These are phyloP conservation scores for Exidia glandulosa DNA, from an alignment of 768 basidiomycete genomes.

Conservation along the genomic window DNA sequence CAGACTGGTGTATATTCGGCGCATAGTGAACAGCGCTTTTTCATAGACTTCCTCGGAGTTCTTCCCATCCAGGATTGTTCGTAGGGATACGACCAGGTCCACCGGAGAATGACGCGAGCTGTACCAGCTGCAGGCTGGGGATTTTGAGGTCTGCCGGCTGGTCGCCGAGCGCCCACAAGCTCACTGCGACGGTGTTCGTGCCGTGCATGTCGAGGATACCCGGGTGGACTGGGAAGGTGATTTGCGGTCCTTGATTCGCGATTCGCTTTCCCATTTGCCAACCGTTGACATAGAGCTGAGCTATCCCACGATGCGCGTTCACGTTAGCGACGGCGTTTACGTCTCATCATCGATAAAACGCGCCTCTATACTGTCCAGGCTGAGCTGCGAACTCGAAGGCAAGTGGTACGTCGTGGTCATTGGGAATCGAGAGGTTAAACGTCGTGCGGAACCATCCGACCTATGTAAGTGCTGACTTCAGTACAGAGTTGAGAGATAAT, in stretches of 20 bases:
- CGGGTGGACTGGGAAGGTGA: constrained; percentile 7
- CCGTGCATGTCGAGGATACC: constrained; percentile 19
- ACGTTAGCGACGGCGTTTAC: not conserved
- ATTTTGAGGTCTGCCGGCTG: not conserved
- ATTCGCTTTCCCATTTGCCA: constrained; percentile 20
- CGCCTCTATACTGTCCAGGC: constrained; percentile 13
- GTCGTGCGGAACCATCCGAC: constrained; percentile 15
- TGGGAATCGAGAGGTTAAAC: constrained; percentile 17
- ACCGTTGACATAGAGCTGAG: constrained; percentile 17
- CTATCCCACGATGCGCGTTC: not conserved
- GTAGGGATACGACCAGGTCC: not conserved
- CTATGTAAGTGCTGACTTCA: constrained; percentile 15
- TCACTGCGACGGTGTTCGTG: constrained; percentile 14
- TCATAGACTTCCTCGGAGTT: too few species aligned
- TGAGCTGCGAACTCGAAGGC: constrained; percentile 13
- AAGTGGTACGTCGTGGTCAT: constrained; percentile 14
- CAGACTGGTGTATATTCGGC: too few species aligned
- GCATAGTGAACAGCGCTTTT: too few species aligned
- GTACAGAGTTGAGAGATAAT: constrained; percentile 1
- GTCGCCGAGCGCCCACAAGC: constrained; percentile 14
- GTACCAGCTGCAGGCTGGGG: not conserved
- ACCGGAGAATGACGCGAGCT: not conserved
- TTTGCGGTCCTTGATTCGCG: constrained; percentile 11
- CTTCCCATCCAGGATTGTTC: too few species aligned
- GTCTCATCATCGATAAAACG: constrained; percentile 1